Percentiles rank a stretch among this genome's conserved stretches.
Evolutionary conservation across 177 flowering plant species (phyloP).

Genomic region (Vitis hybrid): DNA sequence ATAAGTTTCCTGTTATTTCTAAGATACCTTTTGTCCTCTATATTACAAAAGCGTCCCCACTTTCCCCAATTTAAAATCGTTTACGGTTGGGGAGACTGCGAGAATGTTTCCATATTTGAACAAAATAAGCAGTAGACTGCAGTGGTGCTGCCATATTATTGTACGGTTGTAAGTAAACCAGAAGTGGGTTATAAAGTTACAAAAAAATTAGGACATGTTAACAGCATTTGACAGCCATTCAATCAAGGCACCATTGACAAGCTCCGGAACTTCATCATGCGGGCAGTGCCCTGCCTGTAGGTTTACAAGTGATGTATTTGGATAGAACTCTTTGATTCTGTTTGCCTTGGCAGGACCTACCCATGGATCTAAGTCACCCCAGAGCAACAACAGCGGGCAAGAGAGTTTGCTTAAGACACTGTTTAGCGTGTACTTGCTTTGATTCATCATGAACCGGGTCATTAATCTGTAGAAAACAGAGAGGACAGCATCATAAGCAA

Average conservation of each 20-base stretch:
- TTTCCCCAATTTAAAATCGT: too few species aligned
- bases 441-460: conserved; percentile 83
- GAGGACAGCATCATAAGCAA: neutral
- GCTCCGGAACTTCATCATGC: conserved; percentile 91
- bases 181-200: too few species aligned
- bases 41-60: too few species aligned
- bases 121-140: too few species aligned
- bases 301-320: conserved; percentile 69
- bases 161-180: too few species aligned
- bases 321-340: conserved; percentile 82
- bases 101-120: too few species aligned
- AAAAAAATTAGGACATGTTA: too few species aligned
- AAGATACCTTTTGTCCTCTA: too few species aligned
- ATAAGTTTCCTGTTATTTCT: too few species aligned
- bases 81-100: too few species aligned
- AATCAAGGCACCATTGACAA: conserved; percentile 63
- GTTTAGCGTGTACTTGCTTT: conserved; percentile 74
- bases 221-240: conserved; percentile 63
- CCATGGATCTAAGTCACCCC: conserved; percentile 99
- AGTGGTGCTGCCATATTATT: too few species aligned
- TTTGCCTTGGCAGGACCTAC: conserved; percentile 89
- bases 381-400: conserved; percentile 83
- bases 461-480: conserved; percentile 60
- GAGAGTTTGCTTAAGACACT: conserved; percentile 60
- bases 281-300: conserved; percentile 97